A percentile compares a stretch with the other conserved stretches of the same genome.
Conservation (phyloP, 495 filamentous ascomycete genomes). For the Opeltia flavorubescens region DNA sequence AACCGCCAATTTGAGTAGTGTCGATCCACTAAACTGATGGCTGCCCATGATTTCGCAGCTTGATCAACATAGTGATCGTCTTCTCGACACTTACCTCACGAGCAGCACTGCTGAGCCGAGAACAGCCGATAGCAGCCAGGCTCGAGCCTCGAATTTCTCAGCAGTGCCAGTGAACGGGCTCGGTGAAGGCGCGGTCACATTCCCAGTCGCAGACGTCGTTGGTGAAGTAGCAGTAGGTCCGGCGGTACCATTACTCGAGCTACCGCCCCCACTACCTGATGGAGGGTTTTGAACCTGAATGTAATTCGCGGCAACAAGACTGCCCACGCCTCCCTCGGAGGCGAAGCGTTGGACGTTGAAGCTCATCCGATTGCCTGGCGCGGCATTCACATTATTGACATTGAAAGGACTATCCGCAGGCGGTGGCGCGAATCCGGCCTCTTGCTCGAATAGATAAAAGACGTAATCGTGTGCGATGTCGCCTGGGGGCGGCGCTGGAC, state of each 20-base stretch:
- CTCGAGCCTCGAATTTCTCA: neutral
- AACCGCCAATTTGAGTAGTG: too few species aligned
- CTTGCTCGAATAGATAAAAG: constrained; percentile 11
- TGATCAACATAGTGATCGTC: too few species aligned
- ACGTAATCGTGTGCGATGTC: constrained; percentile 8
- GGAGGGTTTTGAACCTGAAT: constrained; percentile 1
- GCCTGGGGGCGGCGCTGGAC: constrained; percentile 5
- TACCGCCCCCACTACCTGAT: too few species aligned
- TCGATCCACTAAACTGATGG: too few species aligned
- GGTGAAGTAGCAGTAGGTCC: too few species aligned
- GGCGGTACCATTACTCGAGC: neutral
- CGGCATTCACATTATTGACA: constrained; percentile 1
- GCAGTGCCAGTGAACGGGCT: neutral
- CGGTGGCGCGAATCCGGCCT: constrained; percentile 3
- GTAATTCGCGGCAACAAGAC: constrained; percentile 8
- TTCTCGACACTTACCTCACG: neutral
- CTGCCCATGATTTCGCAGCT: too few species aligned
- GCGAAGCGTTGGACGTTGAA: constrained; percentile 5
- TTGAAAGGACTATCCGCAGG: constrained; percentile 3
- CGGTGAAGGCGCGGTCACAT: neutral
- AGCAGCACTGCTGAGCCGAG: neutral
- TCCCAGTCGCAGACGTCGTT: neutral
- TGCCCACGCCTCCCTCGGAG: constrained; percentile 1
- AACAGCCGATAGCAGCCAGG: neutral
- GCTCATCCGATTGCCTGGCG: constrained; percentile 2